Conservation (phyloP, 139 green algal species). For the Closterium sp. region DNA sequence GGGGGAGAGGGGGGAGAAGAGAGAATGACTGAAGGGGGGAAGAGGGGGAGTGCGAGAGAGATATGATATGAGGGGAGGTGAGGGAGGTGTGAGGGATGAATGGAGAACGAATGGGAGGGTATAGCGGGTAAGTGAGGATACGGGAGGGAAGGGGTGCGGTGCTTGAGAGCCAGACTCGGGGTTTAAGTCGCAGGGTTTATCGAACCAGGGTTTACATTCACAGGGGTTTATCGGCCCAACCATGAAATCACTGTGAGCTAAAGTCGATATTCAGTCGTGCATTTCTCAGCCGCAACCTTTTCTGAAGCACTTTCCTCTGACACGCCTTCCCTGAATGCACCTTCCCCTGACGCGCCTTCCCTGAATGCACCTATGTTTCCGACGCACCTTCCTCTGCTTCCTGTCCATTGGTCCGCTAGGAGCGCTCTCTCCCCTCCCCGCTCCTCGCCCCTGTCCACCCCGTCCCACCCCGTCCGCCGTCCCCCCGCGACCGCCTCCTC, state of each 20-base stretch:
- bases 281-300: too few relatives aligned
- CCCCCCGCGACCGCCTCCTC: too few relatives aligned
- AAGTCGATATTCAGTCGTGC: too few relatives aligned
- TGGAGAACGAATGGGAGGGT: not conserved
- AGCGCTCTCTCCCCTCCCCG: not conserved
- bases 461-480: not conserved
- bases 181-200: too few relatives aligned
- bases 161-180: too few relatives aligned
- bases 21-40: not conserved
- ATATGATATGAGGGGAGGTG: not conserved
- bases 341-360: too few relatives aligned
- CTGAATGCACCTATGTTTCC: not conserved
- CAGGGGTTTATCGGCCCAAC: too few relatives aligned
- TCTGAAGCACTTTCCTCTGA: too few relatives aligned
- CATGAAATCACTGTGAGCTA: too few relatives aligned
- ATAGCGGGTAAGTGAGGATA: not conserved
- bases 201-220: too few relatives aligned
- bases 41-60: not conserved
- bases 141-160: not conserved
- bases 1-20: not conserved
- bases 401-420: not conserved
- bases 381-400: not conserved
- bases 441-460: not conserved
- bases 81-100: not conserved
- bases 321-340: too few relatives aligned